A percentile compares a stretch with the other conserved stretches of the same genome.
These are phyloP conservation scores for Mycena filopes DNA, from an alignment of 768 basidiomycete genomes.

Conservation along the genomic window DNA sequence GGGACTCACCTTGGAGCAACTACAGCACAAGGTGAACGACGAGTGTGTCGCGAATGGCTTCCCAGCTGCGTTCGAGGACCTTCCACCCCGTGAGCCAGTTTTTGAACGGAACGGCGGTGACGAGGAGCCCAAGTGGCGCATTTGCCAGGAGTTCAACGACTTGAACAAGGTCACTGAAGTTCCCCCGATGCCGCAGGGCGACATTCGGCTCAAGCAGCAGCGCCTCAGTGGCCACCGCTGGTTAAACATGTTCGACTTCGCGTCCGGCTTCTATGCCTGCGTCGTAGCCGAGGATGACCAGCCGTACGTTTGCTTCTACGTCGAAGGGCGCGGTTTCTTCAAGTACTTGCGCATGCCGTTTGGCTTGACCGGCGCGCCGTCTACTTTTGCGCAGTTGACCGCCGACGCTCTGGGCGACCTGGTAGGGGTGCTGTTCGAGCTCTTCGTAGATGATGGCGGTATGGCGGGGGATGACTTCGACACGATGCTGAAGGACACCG, in stretches of 20 bases:
- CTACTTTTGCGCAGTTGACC: conserved; percentile 45
- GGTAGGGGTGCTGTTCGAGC: conserved; percentile 21
- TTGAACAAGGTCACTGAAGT: conserved; percentile 47
- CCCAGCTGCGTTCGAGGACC: neutral
- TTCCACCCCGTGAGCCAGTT: conserved; percentile 22
- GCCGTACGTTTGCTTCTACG: conserved; percentile 49
- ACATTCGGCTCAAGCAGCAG: conserved; percentile 52
- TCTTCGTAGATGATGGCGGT: conserved; percentile 28
- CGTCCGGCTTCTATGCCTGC: conserved; percentile 48
- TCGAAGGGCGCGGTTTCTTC: conserved; percentile 49
- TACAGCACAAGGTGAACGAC: conserved; percentile 22
- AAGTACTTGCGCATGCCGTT: conserved; percentile 49
- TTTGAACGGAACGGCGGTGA: conserved; percentile 12
- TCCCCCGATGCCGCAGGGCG: conserved; percentile 46
- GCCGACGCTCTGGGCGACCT: conserved; percentile 40
- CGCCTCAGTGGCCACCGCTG: conserved; percentile 48
- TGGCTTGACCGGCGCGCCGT: conserved; percentile 51
- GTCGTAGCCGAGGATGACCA: conserved; percentile 33
- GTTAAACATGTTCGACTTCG: conserved; percentile 48
- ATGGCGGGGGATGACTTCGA: conserved; percentile 24
- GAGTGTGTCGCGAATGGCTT: conserved; percentile 21
- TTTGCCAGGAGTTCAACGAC: conserved; percentile 51
- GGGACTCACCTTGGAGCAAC: conserved; percentile 24
- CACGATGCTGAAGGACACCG: too few species aligned
- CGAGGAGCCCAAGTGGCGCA: conserved; percentile 45